phyloP scores from a whole-genome alignment of 169 alveolate species.

The Amoebophrya sp. region DNA sequence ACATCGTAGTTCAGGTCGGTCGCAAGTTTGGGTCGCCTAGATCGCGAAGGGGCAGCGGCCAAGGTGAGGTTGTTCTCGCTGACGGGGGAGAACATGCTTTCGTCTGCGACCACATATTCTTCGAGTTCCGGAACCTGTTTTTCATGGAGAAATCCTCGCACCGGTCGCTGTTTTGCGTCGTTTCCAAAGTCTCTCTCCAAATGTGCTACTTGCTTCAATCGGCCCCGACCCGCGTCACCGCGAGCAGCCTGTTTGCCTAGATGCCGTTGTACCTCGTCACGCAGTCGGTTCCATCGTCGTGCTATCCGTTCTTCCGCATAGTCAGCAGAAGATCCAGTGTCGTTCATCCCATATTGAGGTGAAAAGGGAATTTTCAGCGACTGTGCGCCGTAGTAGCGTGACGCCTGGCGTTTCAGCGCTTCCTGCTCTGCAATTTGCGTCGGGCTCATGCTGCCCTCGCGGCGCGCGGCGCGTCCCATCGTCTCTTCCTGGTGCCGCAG shows the following conservation, averaged over 20 bases:
- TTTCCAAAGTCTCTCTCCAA: background rate
- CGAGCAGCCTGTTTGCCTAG: background rate
- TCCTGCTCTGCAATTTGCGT: no score
- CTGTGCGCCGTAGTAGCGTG: background rate
- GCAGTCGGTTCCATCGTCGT: background rate
- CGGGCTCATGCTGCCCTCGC: no score
- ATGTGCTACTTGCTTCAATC: background rate
- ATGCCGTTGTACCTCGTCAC: background rate
- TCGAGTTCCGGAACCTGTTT: background rate
- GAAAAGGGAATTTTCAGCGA: background rate
- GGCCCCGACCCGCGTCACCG: background rate
- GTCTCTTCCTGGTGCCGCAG: background rate
- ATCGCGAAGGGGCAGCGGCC: no score
- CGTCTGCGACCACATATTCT: background rate
- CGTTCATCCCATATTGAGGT: background rate
- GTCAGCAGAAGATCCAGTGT: background rate
- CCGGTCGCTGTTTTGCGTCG: background rate
- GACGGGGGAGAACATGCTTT: no score
- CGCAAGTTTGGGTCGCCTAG: no score
- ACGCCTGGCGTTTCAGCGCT: no score
- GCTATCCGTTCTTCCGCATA: no score
- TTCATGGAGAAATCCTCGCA: background rate
- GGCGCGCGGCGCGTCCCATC: background rate
- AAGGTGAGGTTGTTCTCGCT: no score
- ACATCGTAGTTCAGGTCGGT: no score